Conservation (phyloP, 2,329 filamentous ascomycete genomes). For the Diplodia corticola region DNA sequence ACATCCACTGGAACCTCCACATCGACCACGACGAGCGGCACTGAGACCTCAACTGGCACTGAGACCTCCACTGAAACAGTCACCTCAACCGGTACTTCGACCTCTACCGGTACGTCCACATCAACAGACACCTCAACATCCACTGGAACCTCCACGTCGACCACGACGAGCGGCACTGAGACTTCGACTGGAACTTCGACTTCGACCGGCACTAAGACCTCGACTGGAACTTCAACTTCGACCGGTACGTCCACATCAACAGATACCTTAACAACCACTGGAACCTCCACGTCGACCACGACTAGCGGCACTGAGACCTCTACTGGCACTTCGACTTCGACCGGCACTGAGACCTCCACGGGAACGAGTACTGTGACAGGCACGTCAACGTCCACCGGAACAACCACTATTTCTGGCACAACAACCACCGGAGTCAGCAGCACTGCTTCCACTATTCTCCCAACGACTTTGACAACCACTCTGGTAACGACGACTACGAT, state of each 20-base stretch:
- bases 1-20: background rate
- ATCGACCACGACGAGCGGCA: background rate
- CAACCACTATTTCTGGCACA: background rate
- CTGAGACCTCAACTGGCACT: background rate
- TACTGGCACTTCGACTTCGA: background rate
- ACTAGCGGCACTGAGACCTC: background rate
- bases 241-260: background rate
- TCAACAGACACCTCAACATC: background rate
- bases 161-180: background rate
- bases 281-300: background rate
- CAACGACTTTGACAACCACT: background rate
- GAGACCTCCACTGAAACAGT: too few relatives aligned
- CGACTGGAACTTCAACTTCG: background rate
- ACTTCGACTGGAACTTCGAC: too few relatives aligned
- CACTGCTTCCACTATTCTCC: background rate
- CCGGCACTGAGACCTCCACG: background rate
- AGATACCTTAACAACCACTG: background rate
- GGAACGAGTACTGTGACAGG: background rate
- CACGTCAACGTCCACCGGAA: background rate
- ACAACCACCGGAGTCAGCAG: background rate
- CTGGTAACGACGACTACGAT: background rate
- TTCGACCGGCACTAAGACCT: background rate
- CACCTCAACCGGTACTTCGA: background rate
- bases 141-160: too few relatives aligned
- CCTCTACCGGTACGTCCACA: background rate